A percentile compares a stretch with the other conserved stretches of the same genome.
phyloP scores from a whole-genome alignment of 805 yeast species.

The Wickerhamiella occidentalis region DNA sequence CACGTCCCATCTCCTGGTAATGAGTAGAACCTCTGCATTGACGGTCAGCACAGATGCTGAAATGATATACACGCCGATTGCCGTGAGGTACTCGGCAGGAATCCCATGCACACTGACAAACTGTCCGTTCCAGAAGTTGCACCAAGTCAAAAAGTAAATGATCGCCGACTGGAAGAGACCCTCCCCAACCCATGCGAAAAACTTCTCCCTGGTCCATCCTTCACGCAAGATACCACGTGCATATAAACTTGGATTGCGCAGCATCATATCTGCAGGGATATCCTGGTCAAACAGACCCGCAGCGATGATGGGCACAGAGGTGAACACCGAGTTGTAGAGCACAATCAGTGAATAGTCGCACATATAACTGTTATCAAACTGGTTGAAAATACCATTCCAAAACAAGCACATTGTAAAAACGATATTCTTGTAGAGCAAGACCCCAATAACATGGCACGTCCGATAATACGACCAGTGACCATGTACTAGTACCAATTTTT shows the following conservation, averaged over 20 bases:
- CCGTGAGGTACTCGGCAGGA: slow-evolving; percentile 10
- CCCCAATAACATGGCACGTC: slow-evolving; percentile 67
- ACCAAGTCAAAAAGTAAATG: slow-evolving; percentile 59
- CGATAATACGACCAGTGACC: slow-evolving; percentile 76
- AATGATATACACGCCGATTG: slow-evolving; percentile 10
- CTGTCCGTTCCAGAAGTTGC: slow-evolving; percentile 37
- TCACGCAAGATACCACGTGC: slow-evolving; percentile 51
- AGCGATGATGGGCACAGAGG: slow-evolving; percentile 67
- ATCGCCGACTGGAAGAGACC: slow-evolving; percentile 66
- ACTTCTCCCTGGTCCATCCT: slow-evolving; percentile 53
- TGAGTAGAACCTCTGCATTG: slow-evolving; percentile 53
- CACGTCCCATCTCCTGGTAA: slow-evolving; percentile 73
- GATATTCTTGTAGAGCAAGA: slow-evolving; percentile 68
- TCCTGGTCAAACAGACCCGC: slow-evolving; percentile 70
- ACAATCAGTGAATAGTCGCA: slow-evolving; percentile 68
- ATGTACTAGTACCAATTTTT: slow-evolving; percentile 57
- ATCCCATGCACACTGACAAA: slow-evolving; percentile 13
- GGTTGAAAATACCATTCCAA: slow-evolving; percentile 62
- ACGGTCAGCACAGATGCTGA: slow-evolving; percentile 6
- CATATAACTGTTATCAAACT: slow-evolving; percentile 66
- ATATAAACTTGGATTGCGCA: slow-evolving; percentile 61
- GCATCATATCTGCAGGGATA: slow-evolving; percentile 51
- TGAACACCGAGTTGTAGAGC: slow-evolving; percentile 72
- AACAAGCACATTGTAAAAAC: slow-evolving; percentile 62
- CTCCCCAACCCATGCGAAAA: slow-evolving; percentile 52